Conservation (phyloP, 2,329 filamentous ascomycete species). For the Xylaria sp. region DNA sequence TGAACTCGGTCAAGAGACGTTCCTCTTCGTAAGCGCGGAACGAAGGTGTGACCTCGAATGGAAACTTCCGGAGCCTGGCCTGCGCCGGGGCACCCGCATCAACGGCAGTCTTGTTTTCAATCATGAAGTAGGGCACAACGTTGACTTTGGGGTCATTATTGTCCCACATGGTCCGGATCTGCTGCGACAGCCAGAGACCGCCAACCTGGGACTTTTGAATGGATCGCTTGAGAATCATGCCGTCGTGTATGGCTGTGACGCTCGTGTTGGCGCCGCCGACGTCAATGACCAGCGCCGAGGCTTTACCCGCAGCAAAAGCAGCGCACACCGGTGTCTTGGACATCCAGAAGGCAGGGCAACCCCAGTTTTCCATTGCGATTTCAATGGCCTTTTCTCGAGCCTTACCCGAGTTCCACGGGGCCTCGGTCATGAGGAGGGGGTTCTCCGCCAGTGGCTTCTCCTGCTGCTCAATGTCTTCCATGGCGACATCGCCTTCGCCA, state of each 20-base stretch:
- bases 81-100: conserved; percentile 83
- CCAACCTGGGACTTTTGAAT: conserved; percentile 85
- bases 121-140: conserved; percentile 83
- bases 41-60: conserved; percentile 65
- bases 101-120: conserved; percentile 85
- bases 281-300: conserved; percentile 78
- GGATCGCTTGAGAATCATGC: conserved; percentile 89
- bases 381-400: conserved; percentile 93
- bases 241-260: conserved; percentile 80
- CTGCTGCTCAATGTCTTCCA: conserved; percentile 63
- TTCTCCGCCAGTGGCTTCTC: conserved; percentile 88
- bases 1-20: conserved; percentile 92
- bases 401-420: conserved; percentile 88
- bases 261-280: conserved; percentile 36
- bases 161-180: conserved; percentile 82
- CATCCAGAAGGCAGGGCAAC: conserved; percentile 91
- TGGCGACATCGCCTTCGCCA: conserved; percentile 64
- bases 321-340: conserved; percentile 87
- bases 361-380: conserved; percentile 97
- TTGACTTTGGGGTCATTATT: conserved; percentile 72
- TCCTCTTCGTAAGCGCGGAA: conserved; percentile 90
- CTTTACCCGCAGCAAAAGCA: conserved; percentile 90
- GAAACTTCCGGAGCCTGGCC: conserved; percentile 74
- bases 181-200: conserved; percentile 87
- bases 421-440: conserved; percentile 91